A percentile compares a stretch with the other conserved stretches of the same genome.
phyloP scores from a whole-genome alignment of 192 early-diverging fungal genomes.

The Geranomyces michiganensis region DNA sequence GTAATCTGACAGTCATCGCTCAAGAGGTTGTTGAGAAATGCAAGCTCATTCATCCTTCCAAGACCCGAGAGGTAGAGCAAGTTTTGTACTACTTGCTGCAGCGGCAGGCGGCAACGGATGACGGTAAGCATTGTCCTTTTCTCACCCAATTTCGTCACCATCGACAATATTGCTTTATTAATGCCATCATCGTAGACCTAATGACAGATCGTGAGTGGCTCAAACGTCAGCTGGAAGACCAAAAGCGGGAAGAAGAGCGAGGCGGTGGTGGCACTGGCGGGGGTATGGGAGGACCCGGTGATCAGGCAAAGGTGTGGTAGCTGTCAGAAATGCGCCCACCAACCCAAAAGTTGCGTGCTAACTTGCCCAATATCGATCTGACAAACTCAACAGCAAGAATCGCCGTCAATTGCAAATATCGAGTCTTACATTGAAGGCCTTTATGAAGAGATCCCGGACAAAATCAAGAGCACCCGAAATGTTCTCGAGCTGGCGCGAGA shows the following conservation, averaged over 20 bases:
- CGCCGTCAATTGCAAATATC: conserved; percentile 44
- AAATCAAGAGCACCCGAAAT: conserved; percentile 48
- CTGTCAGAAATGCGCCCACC: background rate
- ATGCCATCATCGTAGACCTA: conserved; percentile 8
- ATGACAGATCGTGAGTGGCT: conserved; percentile 41
- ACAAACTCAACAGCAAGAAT: conserved; percentile 25
- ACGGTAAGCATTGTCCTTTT: conserved; percentile 1
- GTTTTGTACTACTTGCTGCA: conserved; percentile 48
- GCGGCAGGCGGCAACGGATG: conserved; percentile 28
- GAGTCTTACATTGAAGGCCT: conserved; percentile 58
- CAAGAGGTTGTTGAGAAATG: conserved; percentile 56
- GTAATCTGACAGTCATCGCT: conserved; percentile 41
- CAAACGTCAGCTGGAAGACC: conserved; percentile 36
- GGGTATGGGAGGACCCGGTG: background rate
- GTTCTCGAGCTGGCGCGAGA: conserved; percentile 51
- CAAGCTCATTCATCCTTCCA: conserved; percentile 54
- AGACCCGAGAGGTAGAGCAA: conserved; percentile 43
- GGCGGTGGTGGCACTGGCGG: background rate
- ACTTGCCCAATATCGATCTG: background rate
- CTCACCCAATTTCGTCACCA: no score
- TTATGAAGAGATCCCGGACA: conserved; percentile 59
- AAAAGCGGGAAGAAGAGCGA: conserved; percentile 33
- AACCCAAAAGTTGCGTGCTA: no score
- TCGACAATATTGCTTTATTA: no score
- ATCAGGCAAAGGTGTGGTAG: background rate